A percentile compares a stretch with the other conserved stretches of the same genome.
These are phyloP conservation scores for Massariosphaeria phaeospora DNA, from an alignment of 495 filamentous ascomycete species.

Conservation along the genomic window DNA sequence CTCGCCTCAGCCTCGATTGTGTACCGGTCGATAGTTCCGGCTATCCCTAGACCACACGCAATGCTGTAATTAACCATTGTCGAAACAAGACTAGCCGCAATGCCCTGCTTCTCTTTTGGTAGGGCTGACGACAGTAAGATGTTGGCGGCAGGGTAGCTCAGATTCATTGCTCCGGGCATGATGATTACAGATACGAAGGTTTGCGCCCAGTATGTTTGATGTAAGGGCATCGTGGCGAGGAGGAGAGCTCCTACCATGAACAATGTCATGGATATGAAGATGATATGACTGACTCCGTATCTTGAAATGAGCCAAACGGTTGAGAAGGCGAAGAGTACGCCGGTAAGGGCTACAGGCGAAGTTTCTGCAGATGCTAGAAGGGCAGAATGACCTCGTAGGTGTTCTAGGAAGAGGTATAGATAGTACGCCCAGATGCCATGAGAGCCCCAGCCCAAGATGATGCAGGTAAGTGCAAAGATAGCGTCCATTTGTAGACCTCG, in stretches of 20 bases:
- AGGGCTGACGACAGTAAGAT: conserved; percentile 60
- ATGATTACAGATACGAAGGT: conserved; percentile 55
- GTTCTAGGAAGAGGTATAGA: conserved; percentile 44
- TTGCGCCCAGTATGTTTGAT: conserved; percentile 54
- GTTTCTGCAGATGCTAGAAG: conserved; percentile 45
- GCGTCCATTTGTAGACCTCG: conserved; percentile 42
- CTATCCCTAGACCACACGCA: conserved; percentile 60
- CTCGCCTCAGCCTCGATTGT: conserved; percentile 7
- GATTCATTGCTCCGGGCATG: conserved; percentile 61
- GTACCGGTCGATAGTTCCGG: conserved; percentile 54
- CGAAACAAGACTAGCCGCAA: conserved; percentile 59
- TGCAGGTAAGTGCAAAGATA: conserved; percentile 46
- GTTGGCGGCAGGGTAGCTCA: conserved; percentile 55
- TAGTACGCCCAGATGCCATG: conserved; percentile 50
- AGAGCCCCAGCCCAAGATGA: conserved; percentile 48
- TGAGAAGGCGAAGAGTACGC: conserved; percentile 43
- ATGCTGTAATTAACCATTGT: conserved; percentile 68
- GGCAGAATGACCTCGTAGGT: conserved; percentile 41
- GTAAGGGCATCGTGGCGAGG: conserved; percentile 45
- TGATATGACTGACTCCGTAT: conserved; percentile 45
- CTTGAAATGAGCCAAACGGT: conserved; percentile 46
- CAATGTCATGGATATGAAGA: conserved; percentile 47
- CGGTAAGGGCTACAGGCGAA: conserved; percentile 44
- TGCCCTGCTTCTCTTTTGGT: conserved; percentile 57
- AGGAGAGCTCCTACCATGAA: conserved; percentile 47